Evolutionary conservation across 495 filamentous ascomycete species (phyloP), one percentile per base, ranked within the genome.

Genomic region (Immersiella caudata): DNA sequence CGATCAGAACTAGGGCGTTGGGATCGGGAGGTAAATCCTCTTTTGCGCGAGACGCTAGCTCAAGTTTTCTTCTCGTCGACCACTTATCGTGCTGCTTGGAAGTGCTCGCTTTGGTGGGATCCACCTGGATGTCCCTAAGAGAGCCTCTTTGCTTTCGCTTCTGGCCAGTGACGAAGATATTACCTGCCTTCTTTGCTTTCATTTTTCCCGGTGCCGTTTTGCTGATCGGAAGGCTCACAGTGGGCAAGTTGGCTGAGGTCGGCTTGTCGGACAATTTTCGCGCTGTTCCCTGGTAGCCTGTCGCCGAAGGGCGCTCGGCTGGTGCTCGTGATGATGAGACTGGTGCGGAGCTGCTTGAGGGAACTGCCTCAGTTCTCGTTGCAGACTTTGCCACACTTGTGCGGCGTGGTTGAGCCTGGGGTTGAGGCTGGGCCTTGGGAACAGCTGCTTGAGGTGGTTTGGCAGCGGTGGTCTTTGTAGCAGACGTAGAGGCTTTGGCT

Each of bases 271-370:
- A 27, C 27, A 49, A 16, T 36, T 40, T 76, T 33, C 71, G 68
- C 12, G 74, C 73, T 12, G 76, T 76, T 26, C 76, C 76, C 33
- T 75, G 70, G 49, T 78, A 78, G 21, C 72, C 72, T 46, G 72
- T 76, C 16, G 65, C 33, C 16, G 69, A 61, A 16, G 29, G 33
- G 36, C 46, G 51, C 24, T 65, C 46, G 18, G 61, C 46, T 54
- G 58, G 64, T 20, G 49, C 24, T 18, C 57, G 57, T 60, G 51
- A 26, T 9, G 67, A 55, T 18, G 58, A 21, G 22, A 54, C 6
- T 2, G 64, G 26, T 7, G 26, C 29, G 6, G 58, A 12, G 27
- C 25, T 24, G 2, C 21, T 56, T 9, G 62, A 27, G 12, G 62
- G n/a, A 33, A 25, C 46, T 1, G 27, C 22, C 26, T 46, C 52